Conservation (phyloP, 768 basidiomycete genomes). For the Rhizopogon salebrosus region DNA sequence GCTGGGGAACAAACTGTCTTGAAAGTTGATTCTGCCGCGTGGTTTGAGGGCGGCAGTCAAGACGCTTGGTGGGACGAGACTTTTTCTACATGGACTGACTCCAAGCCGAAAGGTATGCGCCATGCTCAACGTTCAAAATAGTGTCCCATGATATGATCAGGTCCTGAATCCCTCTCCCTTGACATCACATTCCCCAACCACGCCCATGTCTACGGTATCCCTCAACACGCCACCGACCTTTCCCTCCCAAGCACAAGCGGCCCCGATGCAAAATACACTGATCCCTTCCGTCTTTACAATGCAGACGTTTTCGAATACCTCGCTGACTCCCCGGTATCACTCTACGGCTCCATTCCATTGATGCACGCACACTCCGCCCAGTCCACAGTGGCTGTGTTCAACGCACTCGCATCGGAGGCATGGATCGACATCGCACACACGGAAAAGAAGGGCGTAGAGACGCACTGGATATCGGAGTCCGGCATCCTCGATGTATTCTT, state of each 20-base stretch:
- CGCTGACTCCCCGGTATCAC: conserved; percentile 68
- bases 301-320: conserved; percentile 96
- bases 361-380: conserved; percentile 89
- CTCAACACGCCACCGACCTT: conserved; percentile 89
- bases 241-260: conserved; percentile 87
- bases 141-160: conserved; percentile 36
- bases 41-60: conserved; percentile 88
- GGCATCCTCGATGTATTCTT: conserved; percentile 94
- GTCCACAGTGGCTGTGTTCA: conserved; percentile 88
- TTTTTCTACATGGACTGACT: conserved; percentile 83
- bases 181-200: conserved; percentile 94
- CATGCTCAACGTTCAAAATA: not conserved
- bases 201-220: conserved; percentile 90
- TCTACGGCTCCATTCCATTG: conserved; percentile 90
- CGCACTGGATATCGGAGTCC: conserved; percentile 98
- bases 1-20: conserved; percentile 44
- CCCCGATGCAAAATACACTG: conserved; percentile 67
- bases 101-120: conserved; percentile 85
- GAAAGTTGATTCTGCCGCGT: conserved; percentile 49
- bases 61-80: conserved; percentile 88
- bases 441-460: conserved; percentile 54
- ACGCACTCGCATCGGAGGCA: conserved; percentile 84
- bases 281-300: conserved; percentile 95
- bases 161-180: conserved; percentile 89
- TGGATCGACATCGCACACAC: conserved; percentile 89